Base-by-base conservation (phyloP, 2,329 filamentous ascomycete species). In the Exophiala spinifera region DNA sequence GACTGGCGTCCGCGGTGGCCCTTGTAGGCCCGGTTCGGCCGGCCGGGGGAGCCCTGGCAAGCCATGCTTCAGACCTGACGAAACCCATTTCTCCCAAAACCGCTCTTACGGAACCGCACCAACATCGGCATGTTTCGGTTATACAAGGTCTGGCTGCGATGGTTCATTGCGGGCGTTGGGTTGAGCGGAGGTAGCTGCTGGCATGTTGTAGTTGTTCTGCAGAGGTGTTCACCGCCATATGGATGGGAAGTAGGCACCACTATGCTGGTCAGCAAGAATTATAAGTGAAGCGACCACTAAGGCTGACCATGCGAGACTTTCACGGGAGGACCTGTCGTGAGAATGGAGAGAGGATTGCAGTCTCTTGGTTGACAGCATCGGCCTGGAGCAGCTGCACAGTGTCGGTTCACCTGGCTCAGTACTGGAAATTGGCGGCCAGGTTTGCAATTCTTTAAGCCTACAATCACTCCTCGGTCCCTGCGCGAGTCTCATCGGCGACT, bases 1-100 rank as follows among this genome's bases (percentile, higher is more conserved):
- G 54, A 52, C 28, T 48, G 53, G 54, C 49, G 54, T 36, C 57
- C 54, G 45, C 42, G 46, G 54, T 46, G 55, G 50, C 53, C 48
- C 31, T 39, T 39, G 36, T 39, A 19, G 36, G 14, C 17, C 51
- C 40, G 33, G 42, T 48, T 31, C 28, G 11, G 28, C 28, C 28
- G 28, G 28, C n/a, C n/a, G 28, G 28, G 28, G 3, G 28, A 31
- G 28, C 28, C 28, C 11, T 7, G 36, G 34, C 14, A 45, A 53
- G 50, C 43, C 43, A 44, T 31, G 47, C 36, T 50, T 43, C 47
- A 19, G 28, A 23, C 31, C 46, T 28, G 34, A n/a, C 45, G 23
- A 10, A 23, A 34, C 36, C 37, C 53, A 51, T 49, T 37, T 25
- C 37, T 45, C 37, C 19, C 54, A 51, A 42, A 31, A 55, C 51